Evolutionary conservation across 2,329 filamentous ascomycete species (phyloP), one percentile per base, ranked within the genome.

Genomic region (Intubia oerlemansii): DNA sequence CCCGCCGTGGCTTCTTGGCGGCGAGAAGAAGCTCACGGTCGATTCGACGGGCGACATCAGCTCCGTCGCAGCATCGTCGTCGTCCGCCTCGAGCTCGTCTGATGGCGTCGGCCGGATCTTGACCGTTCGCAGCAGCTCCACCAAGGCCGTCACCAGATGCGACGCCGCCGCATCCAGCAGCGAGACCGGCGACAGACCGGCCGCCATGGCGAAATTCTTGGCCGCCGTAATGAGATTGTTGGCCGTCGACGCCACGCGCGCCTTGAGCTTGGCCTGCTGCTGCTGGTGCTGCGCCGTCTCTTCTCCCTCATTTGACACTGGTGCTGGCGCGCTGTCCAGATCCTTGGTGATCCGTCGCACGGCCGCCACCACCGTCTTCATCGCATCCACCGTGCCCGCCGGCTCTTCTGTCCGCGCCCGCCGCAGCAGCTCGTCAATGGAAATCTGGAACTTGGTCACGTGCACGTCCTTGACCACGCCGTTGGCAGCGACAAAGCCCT

Each of bases 191-290:
- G 81, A 85, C 18, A 98, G 65, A 17, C 88, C 88, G 13, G 68
- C 71, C 1, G 81, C 73, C 9, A 68, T 64, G 19, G 78, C 74
- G 48, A 88, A 92, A 44, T 92, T 92, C 54, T 90, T 92, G 19
- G 80, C 76, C 2, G 85, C 81, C 3, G 85, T 95, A 42, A 95
- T 93, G 33, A 98, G 59, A 44, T 85, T 88, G 57, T 95, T 95
- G 27, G 88, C 84, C 2, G 85, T 91, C 3, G 76, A 75, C n/a
- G 82, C 90, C 4, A 95, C 76, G 33, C 75, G 74, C 28, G 67
- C 64, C 50, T 80, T 90, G 35, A 90, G 61, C 47, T 74, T 81
- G 17, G 59, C 55, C 38, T 70, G 68, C 36, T 73, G 57, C 37
- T 68, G 63, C 20, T 52, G 60, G 16, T 11, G 25, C 13, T 27